Conservation (phyloP, 371 early-diverging fungal genomes). For the Lichtheimia ramosa region DNA sequence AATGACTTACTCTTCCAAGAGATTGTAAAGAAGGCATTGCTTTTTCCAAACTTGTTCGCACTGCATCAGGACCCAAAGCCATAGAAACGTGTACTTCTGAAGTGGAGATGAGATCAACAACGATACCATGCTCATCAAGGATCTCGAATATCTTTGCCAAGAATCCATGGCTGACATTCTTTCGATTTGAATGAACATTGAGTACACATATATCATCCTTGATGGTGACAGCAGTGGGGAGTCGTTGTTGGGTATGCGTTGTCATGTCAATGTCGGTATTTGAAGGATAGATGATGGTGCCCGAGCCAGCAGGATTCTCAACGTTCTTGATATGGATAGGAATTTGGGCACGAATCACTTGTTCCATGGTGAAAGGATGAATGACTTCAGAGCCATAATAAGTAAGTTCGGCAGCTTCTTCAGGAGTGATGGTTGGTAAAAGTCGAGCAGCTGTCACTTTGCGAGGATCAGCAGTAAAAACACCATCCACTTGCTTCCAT, state of each 20-base stretch:
- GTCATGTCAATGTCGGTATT: neutral
- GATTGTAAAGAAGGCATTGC: conserved; percentile 63
- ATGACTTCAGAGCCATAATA: conserved; percentile 98
- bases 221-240: conserved; percentile 95
- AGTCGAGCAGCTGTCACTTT: conserved; percentile 88
- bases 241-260: conserved; percentile 14
- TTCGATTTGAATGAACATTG: conserved; percentile 94
- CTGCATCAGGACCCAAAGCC: conserved; percentile 76
- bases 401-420: conserved; percentile 97
- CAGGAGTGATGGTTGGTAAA: conserved; percentile 92
- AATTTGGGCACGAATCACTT: conserved; percentile 90
- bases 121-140: conserved; percentile 83
- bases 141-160: conserved; percentile 91
- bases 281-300: conserved; percentile 89
- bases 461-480: conserved; percentile 98
- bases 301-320: conserved; percentile 85
- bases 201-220: conserved; percentile 91
- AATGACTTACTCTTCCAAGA: conserved; percentile 61
- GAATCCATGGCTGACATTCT: conserved; percentile 92
- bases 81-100: conserved; percentile 95
- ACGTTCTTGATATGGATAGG: conserved; percentile 98
- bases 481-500: conserved; percentile 99
- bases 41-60: conserved; percentile 60
- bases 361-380: conserved; percentile 99
- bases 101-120: conserved; percentile 95